These are phyloP conservation scores for Lolium rigidum DNA, from an alignment of 176 grass and related monocot genomes.

Conservation along the genomic window DNA sequence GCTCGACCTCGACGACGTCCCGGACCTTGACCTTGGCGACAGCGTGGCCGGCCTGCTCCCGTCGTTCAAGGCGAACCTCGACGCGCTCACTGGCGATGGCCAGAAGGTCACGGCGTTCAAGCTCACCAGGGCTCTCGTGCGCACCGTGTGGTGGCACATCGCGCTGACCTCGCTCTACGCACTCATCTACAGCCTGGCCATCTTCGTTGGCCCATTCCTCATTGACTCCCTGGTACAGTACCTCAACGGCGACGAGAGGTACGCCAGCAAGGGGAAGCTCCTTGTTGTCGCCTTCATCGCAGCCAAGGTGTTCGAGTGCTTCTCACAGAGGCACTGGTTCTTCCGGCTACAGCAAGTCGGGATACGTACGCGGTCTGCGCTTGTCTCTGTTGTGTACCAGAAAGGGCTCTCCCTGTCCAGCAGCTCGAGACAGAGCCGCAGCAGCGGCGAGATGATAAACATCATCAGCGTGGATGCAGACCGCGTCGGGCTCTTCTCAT, in stretches of 20 bases:
- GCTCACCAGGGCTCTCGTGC: constrained; percentile 65
- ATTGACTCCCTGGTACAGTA: constrained; percentile 83
- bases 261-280: constrained; percentile 57
- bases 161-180: constrained; percentile 66
- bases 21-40: constrained; percentile 56
- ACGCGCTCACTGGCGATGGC: constrained; percentile 31
- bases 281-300: constrained; percentile 65
- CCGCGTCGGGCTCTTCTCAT: constrained; percentile 50
- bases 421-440: too few relatives aligned
- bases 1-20: constrained; percentile 77
- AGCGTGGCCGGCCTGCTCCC: constrained; percentile 55
- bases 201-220: constrained; percentile 86
- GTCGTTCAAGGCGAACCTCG: constrained; percentile 66
- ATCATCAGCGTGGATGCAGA: not conserved
- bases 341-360: constrained; percentile 67
- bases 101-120: constrained; percentile 61
- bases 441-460: too few relatives aligned
- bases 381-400: constrained; percentile 50
- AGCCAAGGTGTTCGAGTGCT: constrained; percentile 69
- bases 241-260: constrained; percentile 65
- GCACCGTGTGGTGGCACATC: constrained; percentile 63
- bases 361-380: constrained; percentile 48
- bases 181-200: constrained; percentile 58
- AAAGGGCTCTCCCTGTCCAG: too few relatives aligned
- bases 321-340: constrained; percentile 58